These are phyloP conservation scores for Fraxinus quadrangulata DNA, from an alignment of 257 asterid species.

Conservation along the genomic window DNA sequence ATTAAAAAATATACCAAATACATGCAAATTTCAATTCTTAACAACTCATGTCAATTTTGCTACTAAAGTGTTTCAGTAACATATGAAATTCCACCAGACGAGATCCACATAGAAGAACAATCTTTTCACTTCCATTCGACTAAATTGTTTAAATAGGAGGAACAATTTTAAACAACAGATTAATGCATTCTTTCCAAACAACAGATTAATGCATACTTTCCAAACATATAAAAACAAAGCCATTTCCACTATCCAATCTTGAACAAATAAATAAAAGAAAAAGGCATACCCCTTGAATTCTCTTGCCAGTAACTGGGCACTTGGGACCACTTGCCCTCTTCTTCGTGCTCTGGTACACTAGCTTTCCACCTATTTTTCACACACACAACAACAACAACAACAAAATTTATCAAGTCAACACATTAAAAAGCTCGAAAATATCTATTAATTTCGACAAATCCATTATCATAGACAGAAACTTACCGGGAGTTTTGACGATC, in stretches of 20 bases:
- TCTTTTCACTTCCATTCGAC: too few species aligned
- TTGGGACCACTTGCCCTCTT: conserved; percentile 70
- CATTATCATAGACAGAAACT: neutral
- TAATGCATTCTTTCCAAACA: too few species aligned
- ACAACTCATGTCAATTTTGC: neutral
- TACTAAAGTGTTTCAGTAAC: too few species aligned
- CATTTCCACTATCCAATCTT: neutral
- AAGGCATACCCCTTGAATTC: conserved; percentile 60
- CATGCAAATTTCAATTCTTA: too few species aligned
- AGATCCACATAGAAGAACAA: too few species aligned
- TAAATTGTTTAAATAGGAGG: too few species aligned
- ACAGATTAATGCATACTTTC: neutral
- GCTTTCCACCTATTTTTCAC: conserved; percentile 45
- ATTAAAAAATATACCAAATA: too few species aligned
- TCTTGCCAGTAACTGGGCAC: conserved; percentile 66
- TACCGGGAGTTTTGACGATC: conserved; percentile 6
- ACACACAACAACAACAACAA: conserved; percentile 10
- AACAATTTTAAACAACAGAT: too few species aligned
- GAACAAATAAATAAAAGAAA: neutral
- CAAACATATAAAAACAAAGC: neutral
- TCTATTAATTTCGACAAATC: neutral
- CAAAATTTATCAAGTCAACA: neutral
- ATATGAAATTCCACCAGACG: too few species aligned
- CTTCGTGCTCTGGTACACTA: conserved; percentile 49
- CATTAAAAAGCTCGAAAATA: neutral